Evolutionary conservation across 2,329 filamentous ascomycete genomes (phyloP).

Genomic region (Colletotrichum gloeosporioides): DNA sequence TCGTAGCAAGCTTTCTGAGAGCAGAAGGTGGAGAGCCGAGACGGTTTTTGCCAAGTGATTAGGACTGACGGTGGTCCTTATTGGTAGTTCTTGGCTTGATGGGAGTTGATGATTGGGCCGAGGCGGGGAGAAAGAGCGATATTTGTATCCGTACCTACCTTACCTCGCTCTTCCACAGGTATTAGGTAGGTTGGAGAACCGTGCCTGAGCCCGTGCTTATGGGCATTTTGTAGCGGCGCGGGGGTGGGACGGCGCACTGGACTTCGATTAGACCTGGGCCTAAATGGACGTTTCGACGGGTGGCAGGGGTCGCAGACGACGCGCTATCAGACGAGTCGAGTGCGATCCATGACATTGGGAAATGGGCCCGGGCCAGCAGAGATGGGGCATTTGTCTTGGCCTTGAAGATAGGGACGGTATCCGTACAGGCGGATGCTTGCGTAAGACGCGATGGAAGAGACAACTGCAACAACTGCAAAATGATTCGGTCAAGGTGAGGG

Average conservation of each 20-base stretch:
- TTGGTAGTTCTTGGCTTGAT: neutral
- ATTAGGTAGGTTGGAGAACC: neutral
- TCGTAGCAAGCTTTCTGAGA: slow-evolving; percentile 10
- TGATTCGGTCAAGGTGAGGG: neutral
- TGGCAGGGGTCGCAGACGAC: neutral
- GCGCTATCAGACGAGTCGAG: neutral
- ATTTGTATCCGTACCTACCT: neutral
- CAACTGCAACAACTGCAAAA: neutral
- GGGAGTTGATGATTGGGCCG: neutral
- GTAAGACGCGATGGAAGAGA: neutral
- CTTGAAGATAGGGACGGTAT: neutral
- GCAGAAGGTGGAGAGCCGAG: slow-evolving; percentile 16
- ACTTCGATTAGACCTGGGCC: neutral
- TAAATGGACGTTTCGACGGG: neutral
- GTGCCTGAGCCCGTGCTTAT: neutral
- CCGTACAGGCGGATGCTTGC: neutral
- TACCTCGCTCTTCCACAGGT: neutral
- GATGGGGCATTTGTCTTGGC: neutral
- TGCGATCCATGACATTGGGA: neutral
- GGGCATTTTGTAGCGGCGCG: slow-evolving; percentile 1
- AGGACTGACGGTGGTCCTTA: neutral
- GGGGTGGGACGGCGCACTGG: slow-evolving; percentile 11
- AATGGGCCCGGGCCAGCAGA: neutral
- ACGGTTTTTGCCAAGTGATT: slow-evolving; percentile 14
- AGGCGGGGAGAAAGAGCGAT: neutral